Evolutionary conservation across 768 basidiomycete species (phyloP).

Genomic region (Tricholoma bakamatsutake): DNA sequence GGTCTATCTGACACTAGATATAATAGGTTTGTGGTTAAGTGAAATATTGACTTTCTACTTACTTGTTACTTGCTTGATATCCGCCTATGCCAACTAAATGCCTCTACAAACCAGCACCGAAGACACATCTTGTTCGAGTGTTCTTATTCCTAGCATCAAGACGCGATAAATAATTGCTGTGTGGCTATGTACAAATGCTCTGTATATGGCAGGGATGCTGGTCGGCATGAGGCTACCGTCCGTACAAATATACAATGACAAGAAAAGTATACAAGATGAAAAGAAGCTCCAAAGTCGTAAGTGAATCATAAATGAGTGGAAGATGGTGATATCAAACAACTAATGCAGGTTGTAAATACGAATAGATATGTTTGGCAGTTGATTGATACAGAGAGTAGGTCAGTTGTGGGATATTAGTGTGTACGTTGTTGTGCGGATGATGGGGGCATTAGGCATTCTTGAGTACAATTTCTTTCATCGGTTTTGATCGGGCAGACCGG

Average conservation of each 20-base stretch:
- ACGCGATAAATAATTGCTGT: too few species aligned
- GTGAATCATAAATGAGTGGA: background rate
- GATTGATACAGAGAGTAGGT: conserved; percentile 1
- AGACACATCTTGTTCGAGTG: too few species aligned
- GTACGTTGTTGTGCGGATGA: background rate
- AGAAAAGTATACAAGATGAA: background rate
- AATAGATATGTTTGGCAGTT: background rate
- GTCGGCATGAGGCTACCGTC: conserved; percentile 1
- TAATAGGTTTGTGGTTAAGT: too few species aligned
- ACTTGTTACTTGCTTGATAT: too few species aligned
- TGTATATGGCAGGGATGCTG: conserved; percentile 4
- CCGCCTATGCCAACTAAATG: too few species aligned
- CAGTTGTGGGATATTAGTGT: background rate
- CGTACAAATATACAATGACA: background rate
- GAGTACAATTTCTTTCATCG: background rate
- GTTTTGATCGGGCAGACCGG: background rate
- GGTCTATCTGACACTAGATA: too few species aligned
- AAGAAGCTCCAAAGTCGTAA: background rate
- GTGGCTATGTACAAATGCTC: background rate
- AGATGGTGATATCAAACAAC: background rate
- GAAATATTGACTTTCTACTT: too few species aligned
- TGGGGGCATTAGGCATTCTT: background rate
- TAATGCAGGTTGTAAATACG: background rate
- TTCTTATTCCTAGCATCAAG: too few species aligned
- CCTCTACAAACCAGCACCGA: too few species aligned